Percentiles rank a stretch among this genome's conserved stretches.
phyloP scores from a whole-genome alignment of 1,284 basidiomycete species.

The Cutaneotrichosporon dermatis region DNA sequence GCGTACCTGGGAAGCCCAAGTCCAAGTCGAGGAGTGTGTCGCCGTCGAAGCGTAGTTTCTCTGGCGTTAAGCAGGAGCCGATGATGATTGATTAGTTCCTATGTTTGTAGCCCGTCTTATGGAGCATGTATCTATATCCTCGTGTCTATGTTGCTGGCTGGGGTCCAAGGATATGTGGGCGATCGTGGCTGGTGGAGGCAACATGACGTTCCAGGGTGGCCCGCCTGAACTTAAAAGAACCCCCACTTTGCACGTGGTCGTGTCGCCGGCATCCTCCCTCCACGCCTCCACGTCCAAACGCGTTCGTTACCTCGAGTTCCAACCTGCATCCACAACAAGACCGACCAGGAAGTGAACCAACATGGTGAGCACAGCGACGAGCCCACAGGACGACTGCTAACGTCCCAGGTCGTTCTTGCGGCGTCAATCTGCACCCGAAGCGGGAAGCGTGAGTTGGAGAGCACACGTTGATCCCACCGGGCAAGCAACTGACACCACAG shows the following conservation, averaged over 20 bases:
- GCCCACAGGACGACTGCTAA: neutral
- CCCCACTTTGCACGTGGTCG: neutral
- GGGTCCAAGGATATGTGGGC: too few species aligned
- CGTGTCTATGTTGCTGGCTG: neutral
- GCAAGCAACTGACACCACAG: conserved; percentile 50
- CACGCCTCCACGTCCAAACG: conserved; percentile 10
- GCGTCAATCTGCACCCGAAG: conserved; percentile 72
- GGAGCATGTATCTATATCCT: conserved; percentile 3
- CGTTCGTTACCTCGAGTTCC: neutral
- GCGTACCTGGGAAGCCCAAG: neutral
- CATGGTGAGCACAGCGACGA: conserved; percentile 8
- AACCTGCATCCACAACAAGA: conserved; percentile 1
- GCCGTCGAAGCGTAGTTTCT: conserved; percentile 6
- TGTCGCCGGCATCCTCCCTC: neutral
- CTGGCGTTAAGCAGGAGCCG: conserved; percentile 13
- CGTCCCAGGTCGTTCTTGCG: conserved; percentile 57
- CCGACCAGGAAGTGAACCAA: conserved; percentile 6
- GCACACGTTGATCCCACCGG: too few species aligned
- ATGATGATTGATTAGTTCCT: conserved; percentile 10
- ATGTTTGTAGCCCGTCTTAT: neutral
- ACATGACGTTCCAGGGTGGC: too few species aligned
- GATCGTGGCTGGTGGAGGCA: too few species aligned
- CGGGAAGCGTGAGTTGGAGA: conserved; percentile 47
- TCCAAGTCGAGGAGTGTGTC: conserved; percentile 8
- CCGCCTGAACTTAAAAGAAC: neutral